A percentile compares a stretch with the other conserved stretches of the same genome.
phyloP scores from a whole-genome alignment of 1,139 yeast species.

The Saccharomycopsis hybrid region DNA sequence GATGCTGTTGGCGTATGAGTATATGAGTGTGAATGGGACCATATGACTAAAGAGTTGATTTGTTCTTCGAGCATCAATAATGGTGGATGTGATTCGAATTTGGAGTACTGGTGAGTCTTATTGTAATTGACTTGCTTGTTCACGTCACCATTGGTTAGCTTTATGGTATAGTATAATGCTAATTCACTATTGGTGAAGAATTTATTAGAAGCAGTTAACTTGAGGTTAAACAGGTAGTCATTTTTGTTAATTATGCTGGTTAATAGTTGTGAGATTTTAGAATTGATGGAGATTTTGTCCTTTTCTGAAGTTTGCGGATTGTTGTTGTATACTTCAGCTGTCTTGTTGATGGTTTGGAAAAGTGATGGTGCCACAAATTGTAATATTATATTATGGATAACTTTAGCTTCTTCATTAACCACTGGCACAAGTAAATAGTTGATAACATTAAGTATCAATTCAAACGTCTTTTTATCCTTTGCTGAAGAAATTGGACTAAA shows the following conservation, averaged over 20 bases:
- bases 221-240: slow-evolving; percentile 11
- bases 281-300: slow-evolving; percentile 2
- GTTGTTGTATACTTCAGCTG: neutral
- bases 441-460: slow-evolving; percentile 11
- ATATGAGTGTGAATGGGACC: slow-evolving; percentile 4
- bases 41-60: slow-evolving; percentile 11
- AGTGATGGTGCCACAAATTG: slow-evolving; percentile 15
- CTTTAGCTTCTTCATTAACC: slow-evolving; percentile 19
- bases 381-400: slow-evolving; percentile 18
- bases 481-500: slow-evolving; percentile 6
- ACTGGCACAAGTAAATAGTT: slow-evolving; percentile 16
- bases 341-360: slow-evolving; percentile 3
- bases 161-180: slow-evolving; percentile 3
- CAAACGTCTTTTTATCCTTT: slow-evolving; percentile 5
- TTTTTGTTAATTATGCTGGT: slow-evolving; percentile 7
- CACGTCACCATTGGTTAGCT: slow-evolving; percentile 4
- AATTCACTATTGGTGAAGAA: slow-evolving; percentile 11
- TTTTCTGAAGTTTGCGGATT: neutral
- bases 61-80: slow-evolving; percentile 10
- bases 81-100: slow-evolving; percentile 2
- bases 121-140: neutral
- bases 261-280: slow-evolving; percentile 5
- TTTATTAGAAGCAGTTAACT: slow-evolving; percentile 7
- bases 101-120: slow-evolving; percentile 1
- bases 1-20: neutral